Evolutionary conservation across 2,329 filamentous ascomycete genomes (phyloP), one percentile per base, ranked within the genome.

Genomic region (Podosphaera aphanis): DNA sequence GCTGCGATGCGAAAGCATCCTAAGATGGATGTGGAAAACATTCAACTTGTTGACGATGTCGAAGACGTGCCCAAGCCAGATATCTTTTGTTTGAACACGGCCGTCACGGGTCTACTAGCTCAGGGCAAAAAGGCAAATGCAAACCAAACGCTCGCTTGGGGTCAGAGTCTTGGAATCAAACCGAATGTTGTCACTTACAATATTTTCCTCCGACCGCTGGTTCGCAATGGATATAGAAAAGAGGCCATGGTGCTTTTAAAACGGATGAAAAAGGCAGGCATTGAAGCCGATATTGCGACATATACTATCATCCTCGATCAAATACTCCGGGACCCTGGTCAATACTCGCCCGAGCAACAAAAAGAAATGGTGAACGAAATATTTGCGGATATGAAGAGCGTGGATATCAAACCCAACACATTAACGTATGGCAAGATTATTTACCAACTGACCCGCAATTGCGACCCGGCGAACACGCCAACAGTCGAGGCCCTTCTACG

Each of bases 281-380:
- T 83, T 23, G 52, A 66, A 25, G 70, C 77, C 1, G 74, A 85
- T 57, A 64, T 68, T n/a, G 70, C 69, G 5, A 90, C 83, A 0
- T 83, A 82, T 59, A 81, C 75, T 19, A 73, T 83, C 49, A 66
- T 90, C 47, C 64, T 90, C 6, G 74, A 79, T 37, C 70, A 69
- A 55, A 60, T 71, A 49, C 62, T 73, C 54, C 56, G 62, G 50
- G 53, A 59, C 36, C 60, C 73, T 37, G 55, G 61, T 33, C 44
- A 52, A 23, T 55, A 66, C 42, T 57, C 63, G 1, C 59, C 65
- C 0, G 59, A 64, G 10, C 65, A 74, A 46, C 75, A 79, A 57
- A 55, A 59, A 18, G 56, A 60, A 1, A 63, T 67, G 16, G 66
- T 83, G 5, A 53, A 66, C n/a, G 56, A 59, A 3, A 63, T 79